Conservation (phyloP, 768 basidiomycete genomes). For the Mycena epipterygia region DNA sequence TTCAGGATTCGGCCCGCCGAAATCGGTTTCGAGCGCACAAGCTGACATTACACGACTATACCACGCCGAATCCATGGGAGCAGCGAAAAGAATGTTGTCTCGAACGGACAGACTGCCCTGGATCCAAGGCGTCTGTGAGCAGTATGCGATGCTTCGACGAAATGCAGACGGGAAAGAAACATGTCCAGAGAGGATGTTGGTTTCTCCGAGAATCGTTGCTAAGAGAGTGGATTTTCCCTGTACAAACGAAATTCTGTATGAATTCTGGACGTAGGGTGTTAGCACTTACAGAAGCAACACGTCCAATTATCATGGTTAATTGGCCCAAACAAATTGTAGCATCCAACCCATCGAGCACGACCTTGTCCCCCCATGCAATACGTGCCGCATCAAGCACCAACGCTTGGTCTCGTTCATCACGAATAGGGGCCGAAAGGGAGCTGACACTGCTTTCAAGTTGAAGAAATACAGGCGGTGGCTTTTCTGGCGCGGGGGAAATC, state of each 20-base stretch:
- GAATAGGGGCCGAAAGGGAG: background rate
- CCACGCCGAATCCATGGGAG: conserved; percentile 18
- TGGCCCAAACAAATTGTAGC: conserved; percentile 10
- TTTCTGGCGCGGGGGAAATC: background rate
- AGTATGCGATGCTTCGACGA: conserved; percentile 26
- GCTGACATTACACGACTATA: conserved; percentile 21
- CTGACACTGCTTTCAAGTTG: background rate
- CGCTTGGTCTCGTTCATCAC: background rate
- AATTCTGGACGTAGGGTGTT: background rate
- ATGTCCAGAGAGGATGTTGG: conserved; percentile 10
- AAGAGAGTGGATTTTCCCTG: conserved; percentile 29
- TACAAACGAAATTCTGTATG: background rate
- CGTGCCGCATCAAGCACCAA: conserved; percentile 5
- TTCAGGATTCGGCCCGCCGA: background rate
- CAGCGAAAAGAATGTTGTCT: conserved; percentile 29
- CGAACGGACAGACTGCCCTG: conserved; percentile 29
- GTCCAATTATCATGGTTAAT: conserved; percentile 29
- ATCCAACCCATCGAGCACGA: conserved; percentile 14
- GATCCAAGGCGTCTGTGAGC: conserved; percentile 32
- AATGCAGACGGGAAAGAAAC: conserved; percentile 16
- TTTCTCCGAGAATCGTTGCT: conserved; percentile 25
- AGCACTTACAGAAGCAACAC: conserved; percentile 27
- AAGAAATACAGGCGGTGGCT: conserved; percentile 2
- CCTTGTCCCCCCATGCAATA: conserved; percentile 26
- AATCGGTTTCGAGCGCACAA: conserved; percentile 23